Percentiles rank a stretch among this genome's conserved stretches.
phyloP scores from a whole-genome alignment of 2,329 filamentous ascomycete species.

The Aureobasidium sp. region DNA sequence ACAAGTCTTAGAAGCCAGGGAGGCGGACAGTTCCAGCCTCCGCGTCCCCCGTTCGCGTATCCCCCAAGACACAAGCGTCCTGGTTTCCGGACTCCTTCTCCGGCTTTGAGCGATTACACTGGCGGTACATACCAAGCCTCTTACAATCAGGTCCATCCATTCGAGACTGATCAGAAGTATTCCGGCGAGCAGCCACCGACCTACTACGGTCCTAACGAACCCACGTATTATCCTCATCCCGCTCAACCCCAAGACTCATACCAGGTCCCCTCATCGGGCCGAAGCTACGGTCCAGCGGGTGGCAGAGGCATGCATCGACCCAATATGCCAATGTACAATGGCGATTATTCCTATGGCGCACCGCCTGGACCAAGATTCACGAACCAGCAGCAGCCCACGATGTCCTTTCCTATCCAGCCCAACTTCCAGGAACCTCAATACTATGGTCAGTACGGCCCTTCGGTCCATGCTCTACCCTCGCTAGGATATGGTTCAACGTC shows the following conservation, averaged over 20 bases:
- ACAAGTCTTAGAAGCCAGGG: constrained; percentile 39
- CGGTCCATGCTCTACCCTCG: neutral
- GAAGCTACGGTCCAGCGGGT: neutral
- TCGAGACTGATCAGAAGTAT: neutral
- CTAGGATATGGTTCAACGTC: constrained; percentile 18
- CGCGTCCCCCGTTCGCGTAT: constrained; percentile 36
- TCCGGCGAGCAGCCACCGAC: neutral
- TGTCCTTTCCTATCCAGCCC: neutral
- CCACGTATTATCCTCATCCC: neutral
- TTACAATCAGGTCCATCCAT: neutral
- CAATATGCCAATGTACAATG: constrained; percentile 25
- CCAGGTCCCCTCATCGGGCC: neutral
- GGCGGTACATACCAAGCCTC: neutral
- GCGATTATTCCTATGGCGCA: constrained; percentile 21
- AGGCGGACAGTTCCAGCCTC: constrained; percentile 26
- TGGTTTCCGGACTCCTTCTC: constrained; percentile 37
- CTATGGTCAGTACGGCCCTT: neutral
- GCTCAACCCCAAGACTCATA: neutral
- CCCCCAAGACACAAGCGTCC: constrained; percentile 36
- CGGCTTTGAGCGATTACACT: constrained; percentile 36
- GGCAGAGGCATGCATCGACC: constrained; percentile 20
- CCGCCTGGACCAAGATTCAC: constrained; percentile 2
- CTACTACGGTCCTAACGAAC: neutral
- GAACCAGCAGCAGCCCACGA: neutral
- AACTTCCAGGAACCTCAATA: neutral